Evolutionary conservation across 352 stramenopile species (phyloP).

Genomic region (Phytophthora macrochlamydospora): DNA sequence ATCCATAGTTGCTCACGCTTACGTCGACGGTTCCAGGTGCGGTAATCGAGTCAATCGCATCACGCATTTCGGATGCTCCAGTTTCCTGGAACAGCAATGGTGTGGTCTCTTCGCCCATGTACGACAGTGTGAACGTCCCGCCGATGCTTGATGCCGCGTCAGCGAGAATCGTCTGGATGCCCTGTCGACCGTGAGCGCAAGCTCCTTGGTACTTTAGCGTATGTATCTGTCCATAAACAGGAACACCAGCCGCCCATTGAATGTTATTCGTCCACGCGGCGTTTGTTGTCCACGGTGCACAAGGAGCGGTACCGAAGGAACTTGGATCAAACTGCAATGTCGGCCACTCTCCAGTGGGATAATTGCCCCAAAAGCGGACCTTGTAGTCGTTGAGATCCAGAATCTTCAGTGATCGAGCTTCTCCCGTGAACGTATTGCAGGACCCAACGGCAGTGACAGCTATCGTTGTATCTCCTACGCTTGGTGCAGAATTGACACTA

Average conservation of each 20-base stretch:
- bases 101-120: slow-evolving; percentile 79
- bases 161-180: slow-evolving; percentile 74
- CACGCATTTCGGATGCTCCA: slow-evolving; percentile 80
- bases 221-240: slow-evolving; percentile 63
- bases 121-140: slow-evolving; percentile 92
- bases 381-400: slow-evolving; percentile 78
- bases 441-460: slow-evolving; percentile 30
- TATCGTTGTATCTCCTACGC: slow-evolving; percentile 26
- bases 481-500: slow-evolving; percentile 23
- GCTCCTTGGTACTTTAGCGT: slow-evolving; percentile 72
- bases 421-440: slow-evolving; percentile 50
- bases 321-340: slow-evolving; percentile 58
- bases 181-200: slow-evolving; percentile 51
- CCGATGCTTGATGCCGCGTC: slow-evolving; percentile 82
- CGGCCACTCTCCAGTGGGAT: slow-evolving; percentile 75
- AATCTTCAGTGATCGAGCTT: slow-evolving; percentile 56
- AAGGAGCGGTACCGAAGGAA: slow-evolving; percentile 40
- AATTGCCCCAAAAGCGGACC: slow-evolving; percentile 69
- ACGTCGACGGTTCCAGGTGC: slow-evolving; percentile 84
- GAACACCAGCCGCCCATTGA: slow-evolving; percentile 14
- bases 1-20: slow-evolving; percentile 59
- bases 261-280: background rate
- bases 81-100: slow-evolving; percentile 76
- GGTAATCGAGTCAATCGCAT: slow-evolving; percentile 90
- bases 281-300: slow-evolving; percentile 29